Conservation (phyloP, 108 stramenopile genomes). For the Cyclotella sp. region DNA sequence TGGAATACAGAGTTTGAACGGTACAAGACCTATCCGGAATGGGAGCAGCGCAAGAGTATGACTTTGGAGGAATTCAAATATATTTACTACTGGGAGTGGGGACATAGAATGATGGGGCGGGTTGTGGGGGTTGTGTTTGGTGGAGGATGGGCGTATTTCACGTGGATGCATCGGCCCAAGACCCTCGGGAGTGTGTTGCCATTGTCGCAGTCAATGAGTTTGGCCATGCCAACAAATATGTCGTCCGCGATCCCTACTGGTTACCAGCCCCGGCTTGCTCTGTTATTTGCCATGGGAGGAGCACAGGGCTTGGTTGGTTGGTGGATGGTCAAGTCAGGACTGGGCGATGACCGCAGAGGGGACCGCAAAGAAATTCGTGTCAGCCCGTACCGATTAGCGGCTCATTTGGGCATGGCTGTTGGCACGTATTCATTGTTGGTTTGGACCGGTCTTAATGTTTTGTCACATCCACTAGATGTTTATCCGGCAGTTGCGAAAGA, state of each 20-base stretch:
- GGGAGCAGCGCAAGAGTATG: slow-evolving; percentile 93
- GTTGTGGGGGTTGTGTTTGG: slow-evolving; percentile 90
- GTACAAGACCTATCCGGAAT: slow-evolving; percentile 98
- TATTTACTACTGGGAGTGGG: slow-evolving; percentile 99
- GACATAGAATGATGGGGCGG: slow-evolving; percentile 98
- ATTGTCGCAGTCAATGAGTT: background rate
- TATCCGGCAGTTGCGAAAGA: slow-evolving; percentile 13
- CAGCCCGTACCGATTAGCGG: slow-evolving; percentile 92
- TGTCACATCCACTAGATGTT: slow-evolving; percentile 65
- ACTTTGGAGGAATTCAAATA: slow-evolving; percentile 98
- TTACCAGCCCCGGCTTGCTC: slow-evolving; percentile 82
- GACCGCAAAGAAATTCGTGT: slow-evolving; percentile 95
- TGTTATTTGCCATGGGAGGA: slow-evolving; percentile 94
- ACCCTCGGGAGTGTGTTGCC: background rate
- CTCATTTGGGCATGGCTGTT: slow-evolving; percentile 96
- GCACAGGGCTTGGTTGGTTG: slow-evolving; percentile 99
- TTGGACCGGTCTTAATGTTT: slow-evolving; percentile 93
- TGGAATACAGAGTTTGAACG: slow-evolving; percentile 96
- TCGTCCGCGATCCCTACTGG: slow-evolving; percentile 79
- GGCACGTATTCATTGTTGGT: slow-evolving; percentile 91
- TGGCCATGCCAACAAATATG: slow-evolving; percentile 18
- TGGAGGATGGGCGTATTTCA: slow-evolving; percentile 90
- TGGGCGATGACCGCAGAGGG: slow-evolving; percentile 90
- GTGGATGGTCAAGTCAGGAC: slow-evolving; percentile 99
- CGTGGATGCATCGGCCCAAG: slow-evolving; percentile 55